phyloP scores from a whole-genome alignment of 208 protist genomes.

The Strigomonas galati region DNA sequence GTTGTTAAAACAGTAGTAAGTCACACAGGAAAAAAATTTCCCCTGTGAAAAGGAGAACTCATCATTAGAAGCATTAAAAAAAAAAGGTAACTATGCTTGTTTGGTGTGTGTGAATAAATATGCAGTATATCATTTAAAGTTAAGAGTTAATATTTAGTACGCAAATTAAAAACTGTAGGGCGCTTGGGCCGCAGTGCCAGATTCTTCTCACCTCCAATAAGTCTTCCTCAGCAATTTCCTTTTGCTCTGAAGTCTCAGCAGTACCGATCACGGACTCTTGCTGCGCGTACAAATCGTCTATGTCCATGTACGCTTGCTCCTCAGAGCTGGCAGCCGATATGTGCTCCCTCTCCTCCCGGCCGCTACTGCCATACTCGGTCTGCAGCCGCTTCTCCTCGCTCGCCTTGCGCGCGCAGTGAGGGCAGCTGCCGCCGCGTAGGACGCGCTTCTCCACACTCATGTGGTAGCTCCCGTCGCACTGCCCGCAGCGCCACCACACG shows the following conservation, averaged over 20 bases:
- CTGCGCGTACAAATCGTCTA: no score
- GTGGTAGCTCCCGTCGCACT: constrained; percentile 47
- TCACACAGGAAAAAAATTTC: no score
- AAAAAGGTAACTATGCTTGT: constrained; percentile 8
- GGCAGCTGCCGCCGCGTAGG: constrained; percentile 75
- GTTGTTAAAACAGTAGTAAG: no score
- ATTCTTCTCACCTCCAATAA: constrained; percentile 56
- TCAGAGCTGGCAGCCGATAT: neutral
- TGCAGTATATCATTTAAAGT: constrained; percentile 10
- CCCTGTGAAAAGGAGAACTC: no score
- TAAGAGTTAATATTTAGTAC: constrained; percentile 75
- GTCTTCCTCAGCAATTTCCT: neutral
- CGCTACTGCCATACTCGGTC: constrained; percentile 2
- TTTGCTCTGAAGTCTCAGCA: neutral
- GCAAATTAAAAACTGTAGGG: constrained; percentile 69
- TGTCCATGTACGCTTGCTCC: no score
- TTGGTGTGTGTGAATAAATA: neutral
- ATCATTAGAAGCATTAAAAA: no score
- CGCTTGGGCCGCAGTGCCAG: constrained; percentile 66
- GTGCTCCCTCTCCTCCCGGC: neutral
- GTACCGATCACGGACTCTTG: no score
- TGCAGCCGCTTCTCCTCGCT: neutral
- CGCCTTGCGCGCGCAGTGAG: constrained; percentile 33
- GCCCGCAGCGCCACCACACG: constrained; percentile 74
- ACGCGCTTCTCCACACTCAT: constrained; percentile 91